Evolutionary conservation across 768 basidiomycete genomes (phyloP).

Genomic region (Mycena crocata): DNA sequence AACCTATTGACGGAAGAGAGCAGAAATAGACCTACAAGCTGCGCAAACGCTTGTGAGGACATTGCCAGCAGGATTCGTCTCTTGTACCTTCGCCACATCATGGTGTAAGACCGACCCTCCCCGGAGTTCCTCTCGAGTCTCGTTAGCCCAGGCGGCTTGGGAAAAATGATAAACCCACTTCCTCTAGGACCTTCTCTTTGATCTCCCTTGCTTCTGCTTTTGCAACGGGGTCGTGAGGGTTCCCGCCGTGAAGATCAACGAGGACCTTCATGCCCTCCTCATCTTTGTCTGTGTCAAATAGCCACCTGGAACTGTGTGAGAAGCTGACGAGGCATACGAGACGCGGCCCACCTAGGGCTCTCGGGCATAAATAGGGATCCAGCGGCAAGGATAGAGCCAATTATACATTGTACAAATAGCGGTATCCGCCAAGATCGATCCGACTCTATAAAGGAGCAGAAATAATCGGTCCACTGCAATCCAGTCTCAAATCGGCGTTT

Average conservation of each 20-base stretch:
- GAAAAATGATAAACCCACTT: slow-evolving; percentile 54
- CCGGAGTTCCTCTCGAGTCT: slow-evolving; percentile 74
- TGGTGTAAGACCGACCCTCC: slow-evolving; percentile 77
- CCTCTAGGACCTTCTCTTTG: slow-evolving; percentile 78
- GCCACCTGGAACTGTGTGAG: slow-evolving; percentile 64
- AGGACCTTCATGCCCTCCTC: slow-evolving; percentile 86
- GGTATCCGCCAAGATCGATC: slow-evolving; percentile 91
- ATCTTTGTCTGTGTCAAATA: slow-evolving; percentile 89
- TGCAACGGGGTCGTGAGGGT: slow-evolving; percentile 74
- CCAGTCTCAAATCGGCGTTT: slow-evolving; percentile 8
- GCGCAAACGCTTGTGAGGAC: slow-evolving; percentile 95
- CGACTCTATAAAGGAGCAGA: slow-evolving; percentile 87
- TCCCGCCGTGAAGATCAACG: slow-evolving; percentile 88
- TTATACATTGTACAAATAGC: slow-evolving; percentile 87
- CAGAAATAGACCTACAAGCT: slow-evolving; percentile 64
- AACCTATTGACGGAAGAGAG: not conserved
- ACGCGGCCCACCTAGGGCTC: slow-evolving; percentile 61
- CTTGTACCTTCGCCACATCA: slow-evolving; percentile 90
- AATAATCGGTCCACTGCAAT: slow-evolving; percentile 90
- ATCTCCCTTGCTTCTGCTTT: slow-evolving; percentile 89
- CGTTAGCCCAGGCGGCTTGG: not conserved
- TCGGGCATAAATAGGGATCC: slow-evolving; percentile 90
- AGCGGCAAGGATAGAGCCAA: slow-evolving; percentile 79
- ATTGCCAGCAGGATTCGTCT: slow-evolving; percentile 90
- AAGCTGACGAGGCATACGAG: not conserved